phyloP scores from a whole-genome alignment of 768 basidiomycete species.

The Lentinula edodes region DNA sequence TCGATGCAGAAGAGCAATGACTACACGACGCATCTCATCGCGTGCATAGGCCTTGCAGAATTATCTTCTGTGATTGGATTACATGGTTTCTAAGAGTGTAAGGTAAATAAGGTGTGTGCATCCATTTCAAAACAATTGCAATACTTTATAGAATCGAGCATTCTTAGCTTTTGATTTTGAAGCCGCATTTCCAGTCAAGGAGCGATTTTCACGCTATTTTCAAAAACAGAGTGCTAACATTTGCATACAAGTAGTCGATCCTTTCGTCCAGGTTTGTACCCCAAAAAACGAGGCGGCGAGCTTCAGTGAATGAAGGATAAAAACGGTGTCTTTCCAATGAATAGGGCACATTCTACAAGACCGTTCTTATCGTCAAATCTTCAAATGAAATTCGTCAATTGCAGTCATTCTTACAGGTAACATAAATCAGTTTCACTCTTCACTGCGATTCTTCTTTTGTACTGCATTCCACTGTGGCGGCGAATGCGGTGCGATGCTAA shows the following conservation, averaged over 20 bases:
- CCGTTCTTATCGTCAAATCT: constrained; percentile 4
- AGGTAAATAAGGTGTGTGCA: too few relatives aligned
- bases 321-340: neutral
- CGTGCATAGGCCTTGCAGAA: too few relatives aligned
- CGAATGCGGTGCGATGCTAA: neutral
- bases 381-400: neutral
- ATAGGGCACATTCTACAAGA: neutral
- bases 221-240: neutral
- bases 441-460: neutral
- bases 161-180: neutral
- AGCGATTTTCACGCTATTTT: neutral
- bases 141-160: neutral
- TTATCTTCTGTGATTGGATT: too few relatives aligned
- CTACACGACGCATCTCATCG: too few relatives aligned
- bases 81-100: too few relatives aligned
- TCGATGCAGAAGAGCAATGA: too few relatives aligned
- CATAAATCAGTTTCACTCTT: neutral
- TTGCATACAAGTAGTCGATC: neutral
- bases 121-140: neutral
- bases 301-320: neutral
- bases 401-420: neutral
- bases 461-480: neutral
- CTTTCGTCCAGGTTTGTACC: neutral
- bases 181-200: neutral
- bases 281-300: neutral